A percentile compares a stretch with the other conserved stretches of the same genome.
These are phyloP conservation scores for Zychaea mexicana DNA, from an alignment of 371 early-diverging fungal species.

Conservation along the genomic window DNA sequence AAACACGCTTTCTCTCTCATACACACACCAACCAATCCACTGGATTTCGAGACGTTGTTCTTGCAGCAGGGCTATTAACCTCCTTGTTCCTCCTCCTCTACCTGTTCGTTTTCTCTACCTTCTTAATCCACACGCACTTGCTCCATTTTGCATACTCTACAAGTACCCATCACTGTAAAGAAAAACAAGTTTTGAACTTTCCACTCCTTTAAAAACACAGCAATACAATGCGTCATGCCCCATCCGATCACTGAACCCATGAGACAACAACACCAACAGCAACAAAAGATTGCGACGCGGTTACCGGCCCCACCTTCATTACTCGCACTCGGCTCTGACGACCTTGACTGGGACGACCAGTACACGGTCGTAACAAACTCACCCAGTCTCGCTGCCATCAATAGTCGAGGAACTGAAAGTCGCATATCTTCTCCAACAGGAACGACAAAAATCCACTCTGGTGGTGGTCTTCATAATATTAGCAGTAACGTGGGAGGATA, in stretches of 20 bases:
- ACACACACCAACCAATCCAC: too few species aligned
- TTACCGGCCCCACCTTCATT: conserved; percentile 9
- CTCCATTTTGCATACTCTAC: too few species aligned
- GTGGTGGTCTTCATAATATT: too few species aligned
- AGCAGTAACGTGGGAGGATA: not conserved
- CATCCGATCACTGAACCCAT: conserved; percentile 1
- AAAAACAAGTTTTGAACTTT: not conserved
- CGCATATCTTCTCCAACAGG: not conserved
- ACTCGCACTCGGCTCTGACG: conserved; percentile 7
- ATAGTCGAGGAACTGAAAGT: not conserved
- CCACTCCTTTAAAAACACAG: not conserved
- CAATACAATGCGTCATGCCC: not conserved
- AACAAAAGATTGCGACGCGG: conserved; percentile 15
- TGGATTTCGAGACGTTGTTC: too few species aligned
- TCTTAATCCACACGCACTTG: too few species aligned
- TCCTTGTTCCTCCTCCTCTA: too few species aligned
- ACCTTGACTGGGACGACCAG: conserved; percentile 13
- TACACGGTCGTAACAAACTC: conserved; percentile 6
- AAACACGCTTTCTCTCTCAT: too few species aligned
- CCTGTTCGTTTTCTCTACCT: too few species aligned
- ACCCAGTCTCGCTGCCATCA: conserved; percentile 1
- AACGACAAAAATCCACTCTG: not conserved
- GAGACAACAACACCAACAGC: conserved; percentile 6
- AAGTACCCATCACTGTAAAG: too few species aligned
- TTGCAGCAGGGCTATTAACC: too few species aligned